A percentile compares a stretch with the other conserved stretches of the same genome.
These are phyloP conservation scores for Penicillium antarcticum DNA, from an alignment of 495 filamentous ascomycete genomes.

Conservation along the genomic window DNA sequence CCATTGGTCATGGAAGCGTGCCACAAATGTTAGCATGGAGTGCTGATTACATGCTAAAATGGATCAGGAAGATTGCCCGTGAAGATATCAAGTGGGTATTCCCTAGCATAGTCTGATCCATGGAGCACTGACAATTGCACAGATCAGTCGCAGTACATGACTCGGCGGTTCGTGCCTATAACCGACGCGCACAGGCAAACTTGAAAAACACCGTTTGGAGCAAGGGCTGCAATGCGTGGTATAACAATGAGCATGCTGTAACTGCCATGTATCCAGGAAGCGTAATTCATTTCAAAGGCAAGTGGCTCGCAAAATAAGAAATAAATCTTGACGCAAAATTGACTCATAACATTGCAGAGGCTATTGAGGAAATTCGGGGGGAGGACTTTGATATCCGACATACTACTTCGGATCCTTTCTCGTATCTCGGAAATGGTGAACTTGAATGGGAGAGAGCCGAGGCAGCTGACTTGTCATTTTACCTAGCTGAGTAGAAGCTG, in stretches of 20 bases:
- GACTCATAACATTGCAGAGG: background rate
- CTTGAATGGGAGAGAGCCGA: slow-evolving; percentile 24
- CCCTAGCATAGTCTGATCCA: slow-evolving; percentile 14
- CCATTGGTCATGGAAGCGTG: slow-evolving; percentile 36
- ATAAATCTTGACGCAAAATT: too few species aligned
- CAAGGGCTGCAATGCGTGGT: slow-evolving; percentile 1
- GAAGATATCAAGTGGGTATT: slow-evolving; percentile 45
- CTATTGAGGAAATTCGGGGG: slow-evolving; percentile 38
- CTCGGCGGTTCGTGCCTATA: background rate
- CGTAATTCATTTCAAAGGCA: background rate
- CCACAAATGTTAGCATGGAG: slow-evolving; percentile 49
- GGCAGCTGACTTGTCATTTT: slow-evolving; percentile 26
- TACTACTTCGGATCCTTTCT: slow-evolving; percentile 40
- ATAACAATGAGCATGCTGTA: slow-evolving; percentile 3
- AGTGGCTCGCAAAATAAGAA: background rate
- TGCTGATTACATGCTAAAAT: slow-evolving; percentile 49
- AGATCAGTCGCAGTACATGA: slow-evolving; percentile 14
- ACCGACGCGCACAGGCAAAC: background rate
- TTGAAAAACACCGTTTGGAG: slow-evolving; percentile 1
- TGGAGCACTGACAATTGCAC: too few species aligned
- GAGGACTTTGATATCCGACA: slow-evolving; percentile 52
- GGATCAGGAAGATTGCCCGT: slow-evolving; percentile 42
- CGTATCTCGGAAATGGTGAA: slow-evolving; percentile 50
- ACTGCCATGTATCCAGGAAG: background rate
- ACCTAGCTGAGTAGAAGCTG: slow-evolving; percentile 4